phyloP scores from a whole-genome alignment of 352 stramenopile species.

The Phytophthora sansomeana region DNA sequence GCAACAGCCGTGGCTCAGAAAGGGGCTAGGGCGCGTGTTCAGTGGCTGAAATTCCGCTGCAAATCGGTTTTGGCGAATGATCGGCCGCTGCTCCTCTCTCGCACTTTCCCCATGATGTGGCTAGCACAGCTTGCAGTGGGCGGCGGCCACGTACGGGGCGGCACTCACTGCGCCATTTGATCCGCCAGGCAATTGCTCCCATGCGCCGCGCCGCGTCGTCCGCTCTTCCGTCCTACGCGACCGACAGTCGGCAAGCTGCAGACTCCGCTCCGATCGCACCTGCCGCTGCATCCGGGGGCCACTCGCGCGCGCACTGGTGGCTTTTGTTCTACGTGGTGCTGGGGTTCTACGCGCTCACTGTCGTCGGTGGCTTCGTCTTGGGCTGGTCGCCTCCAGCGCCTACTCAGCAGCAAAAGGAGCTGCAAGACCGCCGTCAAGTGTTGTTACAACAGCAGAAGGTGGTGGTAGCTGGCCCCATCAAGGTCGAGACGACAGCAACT shows the following conservation, averaged over 20 bases:
- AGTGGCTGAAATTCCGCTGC: not conserved
- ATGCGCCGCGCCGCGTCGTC: slow-evolving; percentile 43
- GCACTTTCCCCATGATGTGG: slow-evolving; percentile 26
- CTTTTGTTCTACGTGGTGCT: slow-evolving; percentile 41
- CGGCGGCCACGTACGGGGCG: slow-evolving; percentile 11
- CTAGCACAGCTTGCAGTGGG: slow-evolving; percentile 19
- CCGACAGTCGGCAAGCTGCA: slow-evolving; percentile 7
- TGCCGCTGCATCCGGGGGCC: not conserved
- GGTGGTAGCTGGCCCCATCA: slow-evolving; percentile 10
- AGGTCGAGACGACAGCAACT: slow-evolving; percentile 20
- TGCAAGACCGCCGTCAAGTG: slow-evolving; percentile 11
- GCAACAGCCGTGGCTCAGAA: slow-evolving; percentile 23
- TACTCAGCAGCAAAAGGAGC: slow-evolving; percentile 7
- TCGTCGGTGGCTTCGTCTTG: slow-evolving; percentile 26
- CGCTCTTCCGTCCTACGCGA: slow-evolving; percentile 35
- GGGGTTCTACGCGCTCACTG: slow-evolving; percentile 31
- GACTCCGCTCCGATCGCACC: slow-evolving; percentile 4
- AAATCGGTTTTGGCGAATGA: not conserved
- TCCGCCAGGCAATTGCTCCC: slow-evolving; percentile 2
- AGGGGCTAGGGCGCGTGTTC: slow-evolving; percentile 2
- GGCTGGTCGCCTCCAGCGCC: slow-evolving; percentile 5
- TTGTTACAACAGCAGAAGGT: slow-evolving; percentile 9
- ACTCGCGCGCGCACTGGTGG: slow-evolving; percentile 27
- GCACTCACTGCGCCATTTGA: slow-evolving; percentile 25
- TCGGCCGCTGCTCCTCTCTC: slow-evolving; percentile 3